Conservation (phyloP, 2,329 filamentous ascomycete species). For the Cylindrodendrum hubeiense region DNA sequence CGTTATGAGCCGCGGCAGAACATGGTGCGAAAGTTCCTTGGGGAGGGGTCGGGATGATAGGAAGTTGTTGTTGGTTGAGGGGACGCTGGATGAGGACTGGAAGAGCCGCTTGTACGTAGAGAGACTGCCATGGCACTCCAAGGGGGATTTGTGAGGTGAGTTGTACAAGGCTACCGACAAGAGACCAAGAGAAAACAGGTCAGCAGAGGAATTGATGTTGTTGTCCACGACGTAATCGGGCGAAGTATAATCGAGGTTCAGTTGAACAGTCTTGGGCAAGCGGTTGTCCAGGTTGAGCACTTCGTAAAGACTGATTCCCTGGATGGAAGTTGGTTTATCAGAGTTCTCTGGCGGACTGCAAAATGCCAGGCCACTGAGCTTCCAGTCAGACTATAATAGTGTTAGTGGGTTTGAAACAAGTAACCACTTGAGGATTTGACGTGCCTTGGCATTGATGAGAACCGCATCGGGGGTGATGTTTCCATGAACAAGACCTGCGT, state of each 20-base stretch:
- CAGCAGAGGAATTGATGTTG: slow-evolving; percentile 84
- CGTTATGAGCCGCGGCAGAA: slow-evolving; percentile 88
- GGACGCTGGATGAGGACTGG: slow-evolving; percentile 80
- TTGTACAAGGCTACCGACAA: slow-evolving; percentile 93
- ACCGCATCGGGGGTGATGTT: slow-evolving; percentile 95
- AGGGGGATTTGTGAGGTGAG: slow-evolving; percentile 88
- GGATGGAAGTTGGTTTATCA: slow-evolving; percentile 79
- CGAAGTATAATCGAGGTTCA: slow-evolving; percentile 93
- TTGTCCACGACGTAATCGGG: slow-evolving; percentile 95
- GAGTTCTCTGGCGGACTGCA: slow-evolving; percentile 84
- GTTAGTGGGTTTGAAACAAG: slow-evolving; percentile 43
- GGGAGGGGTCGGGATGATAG: slow-evolving; percentile 84
- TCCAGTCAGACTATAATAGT: slow-evolving; percentile 86
- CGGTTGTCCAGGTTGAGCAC: slow-evolving; percentile 87
- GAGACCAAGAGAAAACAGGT: slow-evolving; percentile 94
- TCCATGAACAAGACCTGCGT: slow-evolving; percentile 91
- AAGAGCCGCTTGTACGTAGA: slow-evolving; percentile 90
- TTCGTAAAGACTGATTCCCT: slow-evolving; percentile 85
- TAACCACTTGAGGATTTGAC: slow-evolving; percentile 40
- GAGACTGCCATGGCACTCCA: slow-evolving; percentile 84
- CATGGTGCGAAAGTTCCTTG: slow-evolving; percentile 78
- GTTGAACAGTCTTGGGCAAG: slow-evolving; percentile 83
- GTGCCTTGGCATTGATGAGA: slow-evolving; percentile 90
- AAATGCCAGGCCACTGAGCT: slow-evolving; percentile 94
- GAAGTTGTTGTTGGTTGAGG: slow-evolving; percentile 86